These are phyloP conservation scores for Phaeomoniella chlamydospora DNA, from an alignment of 2,329 filamentous ascomycete genomes.

Conservation along the genomic window DNA sequence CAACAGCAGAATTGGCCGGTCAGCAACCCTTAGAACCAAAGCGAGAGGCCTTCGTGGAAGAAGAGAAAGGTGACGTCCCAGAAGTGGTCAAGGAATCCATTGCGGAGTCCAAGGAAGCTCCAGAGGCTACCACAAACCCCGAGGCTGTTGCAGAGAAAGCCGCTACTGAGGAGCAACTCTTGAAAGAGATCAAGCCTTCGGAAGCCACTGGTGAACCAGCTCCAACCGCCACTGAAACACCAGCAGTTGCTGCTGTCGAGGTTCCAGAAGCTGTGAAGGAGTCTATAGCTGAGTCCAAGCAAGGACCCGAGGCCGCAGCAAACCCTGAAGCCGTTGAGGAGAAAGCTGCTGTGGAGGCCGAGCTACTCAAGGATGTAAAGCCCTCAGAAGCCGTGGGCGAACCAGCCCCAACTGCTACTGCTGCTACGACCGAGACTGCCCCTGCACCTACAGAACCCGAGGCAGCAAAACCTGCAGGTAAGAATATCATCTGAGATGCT, in stretches of 20 bases:
- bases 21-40: conserved; percentile 26
- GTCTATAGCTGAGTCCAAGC: conserved; percentile 34
- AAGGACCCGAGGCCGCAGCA: conserved; percentile 56
- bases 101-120: conserved; percentile 39
- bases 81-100: conserved; percentile 30
- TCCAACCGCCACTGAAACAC: conserved; percentile 23
- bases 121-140: conserved; percentile 58
- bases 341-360: conserved; percentile 59
- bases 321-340: conserved; percentile 56
- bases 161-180: conserved; percentile 57
- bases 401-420: conserved; percentile 24
- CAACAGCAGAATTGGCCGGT: conserved; percentile 29
- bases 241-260: conserved; percentile 26
- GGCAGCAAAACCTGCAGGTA: conserved; percentile 4
- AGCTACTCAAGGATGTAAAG: conserved; percentile 45
- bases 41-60: conserved; percentile 4
- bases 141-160: conserved; percentile 62
- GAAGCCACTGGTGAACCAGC: conserved; percentile 23
- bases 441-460: conserved; percentile 14
- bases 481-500: conserved; percentile 8
- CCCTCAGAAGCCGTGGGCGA: conserved; percentile 20
- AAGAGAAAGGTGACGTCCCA: conserved; percentile 45
- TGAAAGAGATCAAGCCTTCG: conserved; percentile 30
- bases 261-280: conserved; percentile 30
- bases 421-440: conserved; percentile 21